These are phyloP conservation scores for Coccinonectria pachysandricola DNA, from an alignment of 2,329 filamentous ascomycete species.

Conservation along the genomic window DNA sequence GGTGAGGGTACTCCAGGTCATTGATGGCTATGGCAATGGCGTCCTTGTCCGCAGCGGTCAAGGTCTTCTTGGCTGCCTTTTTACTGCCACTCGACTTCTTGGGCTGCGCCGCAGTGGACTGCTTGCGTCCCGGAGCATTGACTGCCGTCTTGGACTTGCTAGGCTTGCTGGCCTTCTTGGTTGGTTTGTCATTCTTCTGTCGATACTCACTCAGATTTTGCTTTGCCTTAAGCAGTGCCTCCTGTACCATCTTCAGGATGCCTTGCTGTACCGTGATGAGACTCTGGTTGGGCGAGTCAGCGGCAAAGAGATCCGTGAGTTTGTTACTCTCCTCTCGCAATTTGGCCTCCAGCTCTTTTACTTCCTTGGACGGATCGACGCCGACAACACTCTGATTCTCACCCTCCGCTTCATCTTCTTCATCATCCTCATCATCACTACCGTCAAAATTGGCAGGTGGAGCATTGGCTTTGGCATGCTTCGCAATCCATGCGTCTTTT, in stretches of 20 bases:
- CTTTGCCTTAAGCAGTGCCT: slow-evolving; percentile 65
- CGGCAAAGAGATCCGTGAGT: slow-evolving; percentile 42
- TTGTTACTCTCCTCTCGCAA: slow-evolving; percentile 48
- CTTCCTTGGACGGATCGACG: slow-evolving; percentile 28
- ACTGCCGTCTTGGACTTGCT: slow-evolving; percentile 42
- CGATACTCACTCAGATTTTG: slow-evolving; percentile 44
- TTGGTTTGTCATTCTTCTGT: slow-evolving; percentile 47
- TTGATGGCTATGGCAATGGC: slow-evolving; percentile 81
- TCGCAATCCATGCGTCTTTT: slow-evolving; percentile 72
- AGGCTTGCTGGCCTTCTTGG: slow-evolving; percentile 42
- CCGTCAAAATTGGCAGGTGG: slow-evolving; percentile 53
- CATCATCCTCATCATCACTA: slow-evolving; percentile 64
- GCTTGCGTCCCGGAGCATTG: slow-evolving; percentile 32
- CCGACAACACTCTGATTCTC: slow-evolving; percentile 30
- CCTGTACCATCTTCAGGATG: slow-evolving; percentile 55
- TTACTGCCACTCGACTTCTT: slow-evolving; percentile 31
- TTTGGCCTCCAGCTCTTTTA: slow-evolving; percentile 43
- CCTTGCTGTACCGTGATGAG: slow-evolving; percentile 48
- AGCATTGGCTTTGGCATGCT: slow-evolving; percentile 49
- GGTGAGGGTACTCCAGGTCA: slow-evolving; percentile 65
- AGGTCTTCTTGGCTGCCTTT: slow-evolving; percentile 39
- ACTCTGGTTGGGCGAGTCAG: slow-evolving; percentile 39
- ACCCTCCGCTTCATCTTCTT: slow-evolving; percentile 53
- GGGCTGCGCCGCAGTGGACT: slow-evolving; percentile 21
- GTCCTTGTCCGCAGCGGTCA: slow-evolving; percentile 77